phyloP scores from a whole-genome alignment of 1,284 basidiomycete species.

The Crucibulum parvulum region DNA sequence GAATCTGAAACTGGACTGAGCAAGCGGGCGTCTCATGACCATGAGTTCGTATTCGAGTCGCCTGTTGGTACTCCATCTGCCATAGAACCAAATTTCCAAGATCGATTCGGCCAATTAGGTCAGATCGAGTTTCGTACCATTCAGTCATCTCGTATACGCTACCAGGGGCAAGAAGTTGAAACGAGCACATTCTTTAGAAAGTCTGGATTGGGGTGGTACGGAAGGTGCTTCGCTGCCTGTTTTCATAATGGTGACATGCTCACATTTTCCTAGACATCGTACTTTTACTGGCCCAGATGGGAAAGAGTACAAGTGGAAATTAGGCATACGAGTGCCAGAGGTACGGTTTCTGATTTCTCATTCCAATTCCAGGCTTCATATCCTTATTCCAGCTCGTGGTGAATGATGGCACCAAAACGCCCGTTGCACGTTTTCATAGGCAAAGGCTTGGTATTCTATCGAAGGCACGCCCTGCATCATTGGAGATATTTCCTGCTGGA shows the following conservation, averaged over 20 bases:
- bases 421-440: constrained; percentile 31
- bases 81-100: constrained; percentile 7
- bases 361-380: not conserved
- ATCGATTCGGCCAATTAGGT: constrained; percentile 31
- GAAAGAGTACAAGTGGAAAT: constrained; percentile 41
- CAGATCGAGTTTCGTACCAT: constrained; percentile 33
- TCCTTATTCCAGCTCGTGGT: constrained; percentile 23
- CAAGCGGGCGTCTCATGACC: not conserved
- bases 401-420: constrained; percentile 24
- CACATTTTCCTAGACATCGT: constrained; percentile 21
- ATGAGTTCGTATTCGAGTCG: too few relatives aligned
- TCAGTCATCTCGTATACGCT: constrained; percentile 29
- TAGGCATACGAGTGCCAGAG: constrained; percentile 21
- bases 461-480: constrained; percentile 20
- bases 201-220: constrained; percentile 21
- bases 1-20: not conserved
- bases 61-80: too few relatives aligned
- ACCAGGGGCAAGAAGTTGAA: constrained; percentile 23
- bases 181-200: constrained; percentile 33
- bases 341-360: constrained; percentile 11
- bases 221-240: constrained; percentile 20
- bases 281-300: constrained; percentile 40
- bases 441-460: constrained; percentile 17
- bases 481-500: constrained; percentile 35
- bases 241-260: not conserved